Conservation (phyloP, 129 eudicot species). For the Rutidosis leptorrhynchoides region DNA sequence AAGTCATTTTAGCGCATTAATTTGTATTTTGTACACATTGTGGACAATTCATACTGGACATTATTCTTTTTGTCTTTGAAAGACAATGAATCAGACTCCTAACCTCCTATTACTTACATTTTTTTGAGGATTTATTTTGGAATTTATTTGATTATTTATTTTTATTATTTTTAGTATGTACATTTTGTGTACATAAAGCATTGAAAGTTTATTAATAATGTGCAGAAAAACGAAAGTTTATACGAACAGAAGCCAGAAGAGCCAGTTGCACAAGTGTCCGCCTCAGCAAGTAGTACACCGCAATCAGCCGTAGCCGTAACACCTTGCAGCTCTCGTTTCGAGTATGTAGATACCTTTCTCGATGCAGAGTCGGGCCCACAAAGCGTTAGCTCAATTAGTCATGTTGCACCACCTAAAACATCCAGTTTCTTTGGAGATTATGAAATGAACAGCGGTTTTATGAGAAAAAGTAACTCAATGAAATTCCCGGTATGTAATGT, state of each 20-base stretch:
- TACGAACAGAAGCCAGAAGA: constrained; percentile 94
- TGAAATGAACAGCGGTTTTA: constrained; percentile 76
- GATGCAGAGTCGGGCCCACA: constrained; percentile 51
- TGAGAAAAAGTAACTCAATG: constrained; percentile 46
- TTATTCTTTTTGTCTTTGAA: not conserved
- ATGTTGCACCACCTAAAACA: constrained; percentile 71
- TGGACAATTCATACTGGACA: not conserved
- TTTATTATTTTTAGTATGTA: not conserved
- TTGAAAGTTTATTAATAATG: not conserved
- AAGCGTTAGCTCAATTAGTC: constrained; percentile 52
- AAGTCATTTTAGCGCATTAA: not conserved
- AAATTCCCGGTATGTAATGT: constrained; percentile 51
- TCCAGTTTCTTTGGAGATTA: constrained; percentile 69
- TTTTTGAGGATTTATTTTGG: not conserved
- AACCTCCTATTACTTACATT: not conserved
- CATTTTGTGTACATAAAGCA: not conserved
- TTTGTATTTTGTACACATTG: not conserved
- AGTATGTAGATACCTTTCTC: constrained; percentile 57
- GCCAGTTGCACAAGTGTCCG: constrained; percentile 57
- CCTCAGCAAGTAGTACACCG: constrained; percentile 39
- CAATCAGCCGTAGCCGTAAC: constrained; percentile 44
- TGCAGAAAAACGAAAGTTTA: constrained; percentile 74
- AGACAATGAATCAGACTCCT: not conserved
- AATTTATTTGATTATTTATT: not conserved
- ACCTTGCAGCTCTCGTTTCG: constrained; percentile 63